Evolutionary conservation across 2,329 filamentous ascomycete genomes (phyloP), one percentile per base, ranked within the genome.

Genomic region (Fusarium sp.): DNA sequence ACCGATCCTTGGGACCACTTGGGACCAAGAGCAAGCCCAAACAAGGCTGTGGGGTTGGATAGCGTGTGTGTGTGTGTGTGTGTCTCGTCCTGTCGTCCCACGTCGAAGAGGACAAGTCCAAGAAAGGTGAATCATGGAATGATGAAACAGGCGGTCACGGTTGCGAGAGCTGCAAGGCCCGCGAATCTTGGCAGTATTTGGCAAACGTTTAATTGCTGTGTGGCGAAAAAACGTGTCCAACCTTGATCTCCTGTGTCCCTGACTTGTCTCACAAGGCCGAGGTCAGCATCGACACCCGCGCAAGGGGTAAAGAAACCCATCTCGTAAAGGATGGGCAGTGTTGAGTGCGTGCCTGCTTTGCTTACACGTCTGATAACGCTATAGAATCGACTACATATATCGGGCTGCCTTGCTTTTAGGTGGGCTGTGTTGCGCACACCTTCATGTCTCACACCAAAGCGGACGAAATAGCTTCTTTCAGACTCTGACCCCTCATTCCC

Each of bases 131-230:
- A 70, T 64, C 60, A 69, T 59, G 54, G 65, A 69, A 67, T 64
- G 60, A 73, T 78, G 75, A 78, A 78, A 75, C 76, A 69, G 35
- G 69, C 69, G 59, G 65, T 67, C 62, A 63, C 59, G 57, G 59
- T 50, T 31, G 14, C 47, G 66, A 70, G 54, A 69, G 61, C 64
- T 38, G 42, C 47, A 38, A 27, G 52, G 57, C 13, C 34, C 67
- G 74, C 63, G 35, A 57, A 74, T 76, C 71, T 73, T 77, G 66
- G 67, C 74, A 61, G 59, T 62, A 73, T 70, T 40, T 64, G 72
- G 58, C 47, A 59, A 64, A 69, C 59, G 62, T 68, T 61, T 66
- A 61, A 77, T 76, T 69, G 50, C 60, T 35, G 67, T 67, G 73
- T 74, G 76, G 74, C 76, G 66, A 78, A 63, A 34, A 34, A 60